A percentile compares a stretch with the other conserved stretches of the same genome.
phyloP scores from a whole-genome alignment of 768 basidiomycete species.

The Tephrocybe sp. region DNA sequence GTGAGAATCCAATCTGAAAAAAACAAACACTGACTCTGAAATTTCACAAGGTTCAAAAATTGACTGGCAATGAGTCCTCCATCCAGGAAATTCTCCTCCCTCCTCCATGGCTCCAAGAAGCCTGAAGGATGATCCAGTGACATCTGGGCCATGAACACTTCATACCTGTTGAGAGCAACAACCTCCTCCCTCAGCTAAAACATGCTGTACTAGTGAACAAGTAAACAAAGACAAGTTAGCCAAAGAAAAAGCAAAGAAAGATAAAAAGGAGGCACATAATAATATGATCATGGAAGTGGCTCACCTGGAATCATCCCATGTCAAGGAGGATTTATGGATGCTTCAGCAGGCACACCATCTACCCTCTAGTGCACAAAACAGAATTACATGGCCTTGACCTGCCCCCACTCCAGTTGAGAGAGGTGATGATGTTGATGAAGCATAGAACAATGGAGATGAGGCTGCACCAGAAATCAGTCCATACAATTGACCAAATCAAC shows the following conservation, averaged over 20 bases:
- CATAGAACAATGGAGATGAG: too few relatives aligned
- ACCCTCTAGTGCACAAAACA: not conserved
- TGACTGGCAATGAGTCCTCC: too few relatives aligned
- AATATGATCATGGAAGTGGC: not conserved
- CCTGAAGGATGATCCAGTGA: not conserved
- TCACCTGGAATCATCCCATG: not conserved
- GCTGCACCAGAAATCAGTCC: too few relatives aligned
- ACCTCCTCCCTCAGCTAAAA: not conserved
- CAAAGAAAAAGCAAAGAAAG: not conserved
- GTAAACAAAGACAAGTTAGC: not conserved
- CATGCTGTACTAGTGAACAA: not conserved
- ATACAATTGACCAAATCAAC: too few relatives aligned
- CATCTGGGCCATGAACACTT: not conserved
- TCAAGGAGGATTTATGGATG: not conserved
- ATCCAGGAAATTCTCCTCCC: not conserved
- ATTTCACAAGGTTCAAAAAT: too few relatives aligned
- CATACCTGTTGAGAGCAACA: not conserved
- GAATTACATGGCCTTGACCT: not conserved
- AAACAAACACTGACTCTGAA: too few relatives aligned
- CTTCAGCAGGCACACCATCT: not conserved
- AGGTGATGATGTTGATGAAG: too few relatives aligned
- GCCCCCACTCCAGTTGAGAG: too few relatives aligned
- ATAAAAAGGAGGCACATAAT: not conserved
- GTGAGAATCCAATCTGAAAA: too few relatives aligned
- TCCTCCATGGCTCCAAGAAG: not conserved